These are phyloP conservation scores for Cerrena zonata DNA, from an alignment of 1,284 basidiomycete genomes.

Conservation along the genomic window DNA sequence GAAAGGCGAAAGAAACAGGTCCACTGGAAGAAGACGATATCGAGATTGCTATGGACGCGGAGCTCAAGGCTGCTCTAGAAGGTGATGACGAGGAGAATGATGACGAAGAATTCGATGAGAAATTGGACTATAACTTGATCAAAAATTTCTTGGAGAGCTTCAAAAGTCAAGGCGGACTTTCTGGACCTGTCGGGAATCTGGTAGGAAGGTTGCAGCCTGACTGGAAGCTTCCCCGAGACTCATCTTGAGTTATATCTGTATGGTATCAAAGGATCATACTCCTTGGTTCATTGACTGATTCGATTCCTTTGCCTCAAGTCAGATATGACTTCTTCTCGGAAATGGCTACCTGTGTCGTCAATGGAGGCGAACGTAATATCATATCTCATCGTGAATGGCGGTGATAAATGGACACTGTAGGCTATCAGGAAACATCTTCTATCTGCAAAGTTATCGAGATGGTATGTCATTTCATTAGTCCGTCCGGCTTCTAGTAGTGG, in stretches of 20 bases:
- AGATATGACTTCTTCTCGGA: too few relatives aligned
- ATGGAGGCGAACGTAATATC: too few relatives aligned
- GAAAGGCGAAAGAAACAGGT: constrained; percentile 23
- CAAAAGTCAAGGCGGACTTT: constrained; percentile 78
- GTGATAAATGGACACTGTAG: too few relatives aligned
- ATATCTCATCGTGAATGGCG: too few relatives aligned
- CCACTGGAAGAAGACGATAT: constrained; percentile 49
- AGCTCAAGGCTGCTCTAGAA: constrained; percentile 63
- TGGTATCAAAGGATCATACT: not conserved
- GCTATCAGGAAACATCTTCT: too few relatives aligned
- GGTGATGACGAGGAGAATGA: constrained; percentile 48
- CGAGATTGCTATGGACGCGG: constrained; percentile 79
- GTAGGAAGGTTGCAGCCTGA: constrained; percentile 74
- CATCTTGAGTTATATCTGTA: constrained; percentile 18
- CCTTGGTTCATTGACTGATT: too few relatives aligned
- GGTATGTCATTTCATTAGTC: too few relatives aligned
- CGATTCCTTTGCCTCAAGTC: too few relatives aligned
- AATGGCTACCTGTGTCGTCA: too few relatives aligned
- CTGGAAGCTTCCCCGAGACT: constrained; percentile 69
- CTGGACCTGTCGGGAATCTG: constrained; percentile 85
- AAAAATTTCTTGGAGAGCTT: constrained; percentile 94
- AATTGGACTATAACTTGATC: constrained; percentile 82
- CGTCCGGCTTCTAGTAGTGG: too few relatives aligned
- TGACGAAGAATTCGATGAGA: constrained; percentile 42
- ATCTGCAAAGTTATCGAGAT: too few relatives aligned